Evolutionary conservation across 139 green algal genomes (phyloP), one percentile per base, ranked within the genome.

Genomic region (Pleodorina starrii): DNA sequence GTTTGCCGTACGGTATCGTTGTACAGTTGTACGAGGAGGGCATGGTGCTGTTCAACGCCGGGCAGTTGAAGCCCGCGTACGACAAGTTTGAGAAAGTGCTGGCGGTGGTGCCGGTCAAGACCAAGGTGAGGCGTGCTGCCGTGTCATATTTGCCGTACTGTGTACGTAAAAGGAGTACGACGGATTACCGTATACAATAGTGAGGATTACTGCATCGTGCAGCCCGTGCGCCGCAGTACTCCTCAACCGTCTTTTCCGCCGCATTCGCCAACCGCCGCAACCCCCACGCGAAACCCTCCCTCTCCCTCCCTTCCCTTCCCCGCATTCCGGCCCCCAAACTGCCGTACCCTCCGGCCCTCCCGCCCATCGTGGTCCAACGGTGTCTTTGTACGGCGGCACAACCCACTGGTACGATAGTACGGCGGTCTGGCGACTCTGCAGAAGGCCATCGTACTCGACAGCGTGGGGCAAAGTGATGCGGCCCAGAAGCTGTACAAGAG

Each of bases 381-480:
- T 66, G 54, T 27, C 29, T 32, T 21, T 66, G 54, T 66, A 66
- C 54, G 7, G 54, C 54, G 29, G 29, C 54, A 66, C 6, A 66
- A 25, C n/a, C 29, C 3, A 60, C 29, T 66, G 25, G 54, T 66
- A 66, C 54, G 54, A 66, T 25, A 80, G 35, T 59, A 96, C 51
- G 96, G 97, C 38, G 97, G 97, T 12, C 51, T 94, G 59, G 96
- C 93, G 0, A 88, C 86, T 0, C 90, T 99, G 60, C 94, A 97
- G 87, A 86, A 95, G 42, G 97, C 97, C 9, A 94, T 99, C 48
- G 97, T 95, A 84, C 90, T 99, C 40, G 97, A 99, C 92, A 97
- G 94, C 0, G 79, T 98, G 44, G 95, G 95, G 1, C 63, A 91
- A 35, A 90, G 48, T 21, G 38, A 94, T 9, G 87, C 96, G 87